Percentiles rank a stretch among this genome's conserved stretches.
Conservation (phyloP, 2,329 filamentous ascomycete genomes). For the Ilyonectria sp. region DNA sequence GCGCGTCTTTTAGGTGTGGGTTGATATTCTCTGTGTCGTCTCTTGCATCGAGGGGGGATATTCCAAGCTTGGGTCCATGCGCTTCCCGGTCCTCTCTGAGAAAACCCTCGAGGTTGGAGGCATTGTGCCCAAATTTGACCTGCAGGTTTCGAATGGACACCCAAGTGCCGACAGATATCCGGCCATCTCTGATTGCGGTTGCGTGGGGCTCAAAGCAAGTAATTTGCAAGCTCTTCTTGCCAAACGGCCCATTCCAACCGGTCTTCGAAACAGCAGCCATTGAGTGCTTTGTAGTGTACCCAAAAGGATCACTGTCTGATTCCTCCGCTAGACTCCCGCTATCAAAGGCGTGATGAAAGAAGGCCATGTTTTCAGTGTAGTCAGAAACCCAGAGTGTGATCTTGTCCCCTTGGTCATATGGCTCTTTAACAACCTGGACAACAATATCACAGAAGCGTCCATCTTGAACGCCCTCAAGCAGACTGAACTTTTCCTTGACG, state of each 20-base stretch:
- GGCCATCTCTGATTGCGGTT: constrained; percentile 63
- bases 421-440: constrained; percentile 76
- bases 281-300: constrained; percentile 61
- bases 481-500: constrained; percentile 70
- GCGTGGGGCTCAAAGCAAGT: constrained; percentile 81
- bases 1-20: constrained; percentile 68
- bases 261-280: constrained; percentile 36
- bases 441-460: constrained; percentile 77
- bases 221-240: constrained; percentile 79
- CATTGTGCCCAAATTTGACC: constrained; percentile 70
- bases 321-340: constrained; percentile 50
- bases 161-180: constrained; percentile 73
- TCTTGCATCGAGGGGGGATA: constrained; percentile 65
- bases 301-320: constrained; percentile 68
- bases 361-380: constrained; percentile 79
- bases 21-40: constrained; percentile 61
- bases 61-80: constrained; percentile 65
- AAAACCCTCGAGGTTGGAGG: constrained; percentile 77
- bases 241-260: constrained; percentile 82
- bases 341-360: constrained; percentile 67
- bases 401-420: constrained; percentile 60
- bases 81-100: constrained; percentile 72
- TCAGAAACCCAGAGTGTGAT: constrained; percentile 83
- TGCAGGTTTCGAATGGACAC: constrained; percentile 81
- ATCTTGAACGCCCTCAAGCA: constrained; percentile 74